These are phyloP conservation scores for Bipolaris gigantea DNA, from an alignment of 2,329 filamentous ascomycete genomes.

Conservation along the genomic window DNA sequence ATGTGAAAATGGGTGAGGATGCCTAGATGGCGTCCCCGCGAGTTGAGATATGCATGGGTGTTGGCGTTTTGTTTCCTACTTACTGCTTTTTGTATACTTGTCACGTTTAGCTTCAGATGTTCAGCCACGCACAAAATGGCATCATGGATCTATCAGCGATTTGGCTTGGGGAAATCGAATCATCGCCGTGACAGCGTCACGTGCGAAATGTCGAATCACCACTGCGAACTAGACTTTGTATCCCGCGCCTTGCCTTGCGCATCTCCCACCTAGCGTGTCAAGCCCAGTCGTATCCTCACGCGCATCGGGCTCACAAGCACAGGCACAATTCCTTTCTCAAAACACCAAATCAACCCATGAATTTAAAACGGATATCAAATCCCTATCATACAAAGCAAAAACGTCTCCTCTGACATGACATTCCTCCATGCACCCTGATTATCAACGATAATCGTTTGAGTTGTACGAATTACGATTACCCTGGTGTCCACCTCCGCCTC, in stretches of 20 bases:
- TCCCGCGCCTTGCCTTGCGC: no score
- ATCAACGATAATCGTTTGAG: conserved; percentile 23
- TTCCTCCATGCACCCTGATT: no score
- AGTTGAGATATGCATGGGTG: conserved; percentile 4
- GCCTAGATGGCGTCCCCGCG: neutral
- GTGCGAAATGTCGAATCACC: no score
- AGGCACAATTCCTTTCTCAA: no score
- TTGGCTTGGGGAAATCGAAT: no score
- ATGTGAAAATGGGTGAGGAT: conserved; percentile 7
- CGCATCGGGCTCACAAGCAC: no score
- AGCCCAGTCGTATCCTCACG: no score
- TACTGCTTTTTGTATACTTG: neutral
- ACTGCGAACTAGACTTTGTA: no score
- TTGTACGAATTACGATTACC: conserved; percentile 19
- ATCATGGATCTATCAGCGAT: neutral
- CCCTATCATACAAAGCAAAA: conserved; percentile 4
- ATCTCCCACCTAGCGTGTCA: no score
- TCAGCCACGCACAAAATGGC: conserved; percentile 3
- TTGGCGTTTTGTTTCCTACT: conserved; percentile 5
- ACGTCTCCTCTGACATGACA: neutral
- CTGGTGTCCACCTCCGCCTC: conserved; percentile 19
- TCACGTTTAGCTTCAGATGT: neutral
- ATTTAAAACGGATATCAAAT: neutral
- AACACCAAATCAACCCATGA: no score
- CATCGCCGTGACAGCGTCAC: no score